phyloP scores from a whole-genome alignment of 1,284 basidiomycete genomes.

The Leccinum proliferum region DNA sequence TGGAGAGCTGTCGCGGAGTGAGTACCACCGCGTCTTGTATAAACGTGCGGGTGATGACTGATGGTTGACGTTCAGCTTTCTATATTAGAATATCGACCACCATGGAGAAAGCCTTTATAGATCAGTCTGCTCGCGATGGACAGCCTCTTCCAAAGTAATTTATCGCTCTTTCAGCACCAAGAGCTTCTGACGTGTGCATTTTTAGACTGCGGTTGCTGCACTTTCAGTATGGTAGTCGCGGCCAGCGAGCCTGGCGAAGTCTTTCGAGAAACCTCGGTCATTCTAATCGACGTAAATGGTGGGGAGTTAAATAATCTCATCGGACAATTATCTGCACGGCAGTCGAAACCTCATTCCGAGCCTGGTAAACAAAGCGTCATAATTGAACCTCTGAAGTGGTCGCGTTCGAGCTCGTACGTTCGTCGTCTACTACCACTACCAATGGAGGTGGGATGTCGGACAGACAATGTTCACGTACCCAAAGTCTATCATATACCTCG shows the following conservation, averaged over 20 bases:
- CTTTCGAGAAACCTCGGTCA: slow-evolving; percentile 34
- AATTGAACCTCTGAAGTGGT: slow-evolving; percentile 53
- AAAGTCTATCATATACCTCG: slow-evolving; percentile 52
- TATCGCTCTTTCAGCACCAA: neutral
- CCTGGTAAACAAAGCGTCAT: slow-evolving; percentile 46
- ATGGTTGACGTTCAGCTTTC: slow-evolving; percentile 28
- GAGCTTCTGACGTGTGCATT: neutral
- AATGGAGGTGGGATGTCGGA: slow-evolving; percentile 26
- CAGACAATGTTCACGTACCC: slow-evolving; percentile 54
- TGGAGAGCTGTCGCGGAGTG: no score
- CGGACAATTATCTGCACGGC: slow-evolving; percentile 46
- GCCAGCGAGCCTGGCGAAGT: slow-evolving; percentile 28
- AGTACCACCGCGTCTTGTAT: neutral
- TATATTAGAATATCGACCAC: slow-evolving; percentile 31
- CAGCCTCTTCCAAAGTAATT: slow-evolving; percentile 29
- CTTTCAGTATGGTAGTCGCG: slow-evolving; percentile 35
- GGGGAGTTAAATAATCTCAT: slow-evolving; percentile 50
- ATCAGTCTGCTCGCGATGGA: slow-evolving; percentile 22
- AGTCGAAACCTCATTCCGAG: slow-evolving; percentile 30
- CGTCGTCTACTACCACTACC: slow-evolving; percentile 4
- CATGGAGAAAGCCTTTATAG: slow-evolving; percentile 31
- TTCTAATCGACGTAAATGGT: slow-evolving; percentile 36
- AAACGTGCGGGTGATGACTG: neutral
- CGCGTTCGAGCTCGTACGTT: slow-evolving; percentile 47
- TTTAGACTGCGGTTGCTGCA: slow-evolving; percentile 33